These are phyloP conservation scores for Wickerhamomyces queroliae DNA, from an alignment of 805 yeast genomes.

Conservation along the genomic window DNA sequence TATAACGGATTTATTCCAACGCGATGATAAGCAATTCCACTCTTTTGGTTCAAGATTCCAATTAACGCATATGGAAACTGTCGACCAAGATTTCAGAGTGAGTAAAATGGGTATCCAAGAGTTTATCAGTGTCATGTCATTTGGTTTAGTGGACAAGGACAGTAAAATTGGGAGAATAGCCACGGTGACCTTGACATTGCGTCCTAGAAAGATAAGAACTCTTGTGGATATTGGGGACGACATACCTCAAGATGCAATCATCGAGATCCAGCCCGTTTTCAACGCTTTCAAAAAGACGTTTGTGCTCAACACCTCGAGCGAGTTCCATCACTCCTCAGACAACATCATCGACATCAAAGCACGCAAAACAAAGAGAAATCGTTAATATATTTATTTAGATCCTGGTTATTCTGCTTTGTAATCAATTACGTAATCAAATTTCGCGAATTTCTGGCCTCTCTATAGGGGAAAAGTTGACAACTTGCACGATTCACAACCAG, in stretches of 20 bases:
- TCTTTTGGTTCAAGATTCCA: conserved; percentile 7
- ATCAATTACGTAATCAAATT: background rate
- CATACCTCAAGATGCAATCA: conserved; percentile 4
- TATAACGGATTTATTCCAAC: conserved; percentile 6
- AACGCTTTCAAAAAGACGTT: conserved; percentile 4
- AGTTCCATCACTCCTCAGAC: conserved; percentile 6
- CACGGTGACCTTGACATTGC: conserved; percentile 11
- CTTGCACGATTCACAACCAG: background rate
- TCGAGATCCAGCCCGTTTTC: conserved; percentile 12
- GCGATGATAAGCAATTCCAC: conserved; percentile 2
- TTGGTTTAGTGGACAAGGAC: conserved; percentile 13
- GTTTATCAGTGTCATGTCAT: conserved; percentile 13
- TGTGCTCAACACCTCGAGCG: conserved; percentile 8
- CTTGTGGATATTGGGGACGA: conserved; percentile 5
- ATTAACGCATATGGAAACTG: conserved; percentile 9
- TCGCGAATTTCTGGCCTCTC: background rate
- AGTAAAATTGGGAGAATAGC: conserved; percentile 8
- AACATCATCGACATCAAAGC: conserved; percentile 14
- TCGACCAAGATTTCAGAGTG: conserved; percentile 16
- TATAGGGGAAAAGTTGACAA: background rate
- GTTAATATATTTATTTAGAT: background rate
- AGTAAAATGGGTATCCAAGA: conserved; percentile 8
- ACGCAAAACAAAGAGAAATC: conserved; percentile 4
- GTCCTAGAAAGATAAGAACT: conserved; percentile 6
- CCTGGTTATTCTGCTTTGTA: background rate